Evolutionary conservation across 1,284 basidiomycete genomes (phyloP), one percentile per base, ranked within the genome.

Genomic region (Marasmius oreades): DNA sequence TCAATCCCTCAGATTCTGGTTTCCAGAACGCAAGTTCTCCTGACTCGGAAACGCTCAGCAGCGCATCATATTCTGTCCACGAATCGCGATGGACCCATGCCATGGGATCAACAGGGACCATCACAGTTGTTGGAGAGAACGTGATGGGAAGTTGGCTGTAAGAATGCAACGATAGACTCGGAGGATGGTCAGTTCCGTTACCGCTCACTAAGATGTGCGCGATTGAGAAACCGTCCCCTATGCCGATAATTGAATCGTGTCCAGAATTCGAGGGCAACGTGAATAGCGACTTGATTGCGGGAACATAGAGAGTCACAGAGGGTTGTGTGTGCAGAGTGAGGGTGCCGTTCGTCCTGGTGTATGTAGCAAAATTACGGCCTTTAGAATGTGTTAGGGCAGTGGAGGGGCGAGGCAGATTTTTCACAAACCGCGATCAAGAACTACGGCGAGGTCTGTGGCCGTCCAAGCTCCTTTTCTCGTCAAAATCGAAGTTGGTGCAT

Each of bases 81-180:
- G 69, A 64, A 50, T 71, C 64, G 22, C 67, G 65, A 64, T 75
- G 65, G 64, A 84, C 77, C 93, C 93, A 94, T 11, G 88, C 90
- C 93, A 95, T 95, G 0, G 93, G 92, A 69, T 95, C 93, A 3
- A 95, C 91, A 5, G 90, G 89, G 11, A 93, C 67, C 31, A 92
- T 84, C 55, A 84, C 72, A 52, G 72, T 77, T 1, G 83, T 80
- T 3, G 75, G 71, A 42, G 68, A 67, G 1, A 42, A 42, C 20
- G 74, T 60, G 10, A 85, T 71, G 1, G 86, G 85, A 4, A 88
- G 72, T 39, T 63, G 68, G 31, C 73, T 74, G 52, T 77, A 73
- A 10, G 79, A 78, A 51, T 75, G 65, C 2, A 86, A 62, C 14
- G 60, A 57, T 5, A 62, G 47, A 5, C 22, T 43, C 23, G 47